Evolutionary conservation across 371 early-diverging fungal genomes (phyloP), one percentile per base, ranked within the genome.

Genomic region (Fennellomyces sp.): DNA sequence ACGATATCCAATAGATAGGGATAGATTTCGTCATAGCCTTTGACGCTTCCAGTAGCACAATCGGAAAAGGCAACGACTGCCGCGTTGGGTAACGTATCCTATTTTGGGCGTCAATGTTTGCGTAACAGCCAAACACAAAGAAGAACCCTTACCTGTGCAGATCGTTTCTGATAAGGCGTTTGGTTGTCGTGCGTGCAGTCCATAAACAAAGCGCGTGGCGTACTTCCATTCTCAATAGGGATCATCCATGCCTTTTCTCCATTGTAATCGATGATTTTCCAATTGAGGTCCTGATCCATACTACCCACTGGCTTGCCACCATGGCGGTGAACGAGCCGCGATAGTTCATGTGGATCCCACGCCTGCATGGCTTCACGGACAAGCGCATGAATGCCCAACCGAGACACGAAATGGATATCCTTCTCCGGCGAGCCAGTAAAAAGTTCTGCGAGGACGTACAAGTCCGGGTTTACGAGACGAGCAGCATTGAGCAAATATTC

Each of bases 121-220:
- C n/a, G n/a, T n/a, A n/a, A n/a, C n/a, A n/a, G n/a, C n/a, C n/a
- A n/a, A n/a, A 41, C 17, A 10, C 41, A 10, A 5, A 41, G 6
- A 1, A 45, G 23, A 23, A 21, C 21, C 29, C 25, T 60, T 60
- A 66, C 70, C 51, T 77, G 73, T 7, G 86, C 89, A 0, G 89
- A 87, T 51, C 97, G 82, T 64, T 93, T 93, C 71, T 97, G 95
- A 25, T 89, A 85, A 0, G 97, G 97, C 0, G 94, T 93, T 72
- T 96, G 94, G 70, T 98, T 98, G 76, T 98, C 99, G 65, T 98
- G 99, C 7, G 99, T 97, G 79, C 96, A 96, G 67, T 98, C 99
- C 91, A 97, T 96, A 69, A 97, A 96, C 12, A 98, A 81, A 0
- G 96, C 96, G 63, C 97, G 96, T 6, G 98, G 96, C 59, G 53